Percentiles rank a stretch among this genome's conserved stretches.
Conservation (phyloP, 768 basidiomycete genomes). For the Tricholoma furcatifolium region DNA sequence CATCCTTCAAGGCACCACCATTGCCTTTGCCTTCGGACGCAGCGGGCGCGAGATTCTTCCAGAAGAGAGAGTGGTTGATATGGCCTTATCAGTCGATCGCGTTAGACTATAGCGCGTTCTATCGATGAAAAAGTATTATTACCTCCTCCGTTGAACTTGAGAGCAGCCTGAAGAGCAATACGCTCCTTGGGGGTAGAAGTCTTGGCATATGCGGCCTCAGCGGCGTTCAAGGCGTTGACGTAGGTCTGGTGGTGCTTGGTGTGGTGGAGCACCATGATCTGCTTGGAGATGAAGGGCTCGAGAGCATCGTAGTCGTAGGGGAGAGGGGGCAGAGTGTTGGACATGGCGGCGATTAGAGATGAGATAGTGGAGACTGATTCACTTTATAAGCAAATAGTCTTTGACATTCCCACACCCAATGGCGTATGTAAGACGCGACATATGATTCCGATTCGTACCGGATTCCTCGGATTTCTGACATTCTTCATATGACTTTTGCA, state of each 20-base stretch:
- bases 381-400: conserved; percentile 10
- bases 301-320: conserved; percentile 86
- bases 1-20: conserved; percentile 60
- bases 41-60: conserved; percentile 86
- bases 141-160: conserved; percentile 98
- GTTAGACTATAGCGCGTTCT: conserved; percentile 9
- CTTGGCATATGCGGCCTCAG: conserved; percentile 74
- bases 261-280: conserved; percentile 97
- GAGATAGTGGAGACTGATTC: background rate
- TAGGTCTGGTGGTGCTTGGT: conserved; percentile 95
- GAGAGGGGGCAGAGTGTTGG: conserved; percentile 54
- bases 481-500: no score
- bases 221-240: conserved; percentile 88
- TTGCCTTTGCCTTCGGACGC: conserved; percentile 48
- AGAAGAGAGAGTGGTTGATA: conserved; percentile 96
- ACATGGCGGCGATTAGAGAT: conserved; percentile 15
- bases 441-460: no score
- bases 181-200: conserved; percentile 70
- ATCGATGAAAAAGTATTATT: conserved; percentile 14
- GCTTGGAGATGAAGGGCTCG: conserved; percentile 87
- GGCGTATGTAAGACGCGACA: conserved; percentile 7
- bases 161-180: conserved; percentile 85
- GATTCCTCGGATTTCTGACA: no score
- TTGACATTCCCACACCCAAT: conserved; percentile 13
- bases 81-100: conserved; percentile 53